These are phyloP conservation scores for Eucalyptus paniculata DNA, from an alignment of 345 rosid genomes.

Conservation along the genomic window DNA sequence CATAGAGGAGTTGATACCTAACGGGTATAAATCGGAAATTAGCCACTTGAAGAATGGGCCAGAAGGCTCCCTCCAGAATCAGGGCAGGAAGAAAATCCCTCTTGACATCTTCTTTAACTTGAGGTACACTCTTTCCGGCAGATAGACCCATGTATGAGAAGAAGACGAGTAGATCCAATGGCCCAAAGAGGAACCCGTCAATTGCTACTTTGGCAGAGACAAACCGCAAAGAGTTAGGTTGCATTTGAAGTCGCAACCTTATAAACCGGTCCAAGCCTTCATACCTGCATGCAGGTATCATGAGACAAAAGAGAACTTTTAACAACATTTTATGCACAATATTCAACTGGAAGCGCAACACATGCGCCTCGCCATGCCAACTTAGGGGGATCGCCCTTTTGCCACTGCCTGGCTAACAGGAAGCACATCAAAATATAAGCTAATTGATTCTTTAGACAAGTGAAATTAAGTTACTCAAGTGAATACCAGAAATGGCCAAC, in stretches of 20 bases:
- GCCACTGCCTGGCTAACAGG: background rate
- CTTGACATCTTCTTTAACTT: conserved; percentile 77
- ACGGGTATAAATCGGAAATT: conserved; percentile 83
- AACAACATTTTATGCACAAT: fast-evolving
- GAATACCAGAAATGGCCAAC: background rate
- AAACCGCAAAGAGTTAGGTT: conserved; percentile 55
- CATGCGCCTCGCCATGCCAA: background rate
- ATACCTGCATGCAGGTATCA: conserved; percentile 30
- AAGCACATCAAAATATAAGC: background rate
- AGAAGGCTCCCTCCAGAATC: conserved; percentile 69
- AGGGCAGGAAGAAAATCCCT: conserved; percentile 91
- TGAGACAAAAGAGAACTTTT: background rate
- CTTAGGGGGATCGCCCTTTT: background rate
- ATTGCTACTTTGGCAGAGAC: conserved; percentile 84
- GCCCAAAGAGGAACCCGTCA: conserved; percentile 84
- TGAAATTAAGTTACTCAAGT: background rate
- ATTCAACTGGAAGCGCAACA: background rate
- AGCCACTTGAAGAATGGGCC: conserved; percentile 84
- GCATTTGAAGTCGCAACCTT: conserved; percentile 45
- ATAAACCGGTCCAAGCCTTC: conserved; percentile 75
- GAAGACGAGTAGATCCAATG: conserved; percentile 69
- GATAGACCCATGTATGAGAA: conserved; percentile 90
- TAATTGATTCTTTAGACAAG: background rate
- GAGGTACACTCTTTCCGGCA: conserved; percentile 47
- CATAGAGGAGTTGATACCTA: conserved; percentile 84